These are phyloP conservation scores for Tuber brumale DNA, from an alignment of 495 filamentous ascomycete genomes.

Conservation along the genomic window DNA sequence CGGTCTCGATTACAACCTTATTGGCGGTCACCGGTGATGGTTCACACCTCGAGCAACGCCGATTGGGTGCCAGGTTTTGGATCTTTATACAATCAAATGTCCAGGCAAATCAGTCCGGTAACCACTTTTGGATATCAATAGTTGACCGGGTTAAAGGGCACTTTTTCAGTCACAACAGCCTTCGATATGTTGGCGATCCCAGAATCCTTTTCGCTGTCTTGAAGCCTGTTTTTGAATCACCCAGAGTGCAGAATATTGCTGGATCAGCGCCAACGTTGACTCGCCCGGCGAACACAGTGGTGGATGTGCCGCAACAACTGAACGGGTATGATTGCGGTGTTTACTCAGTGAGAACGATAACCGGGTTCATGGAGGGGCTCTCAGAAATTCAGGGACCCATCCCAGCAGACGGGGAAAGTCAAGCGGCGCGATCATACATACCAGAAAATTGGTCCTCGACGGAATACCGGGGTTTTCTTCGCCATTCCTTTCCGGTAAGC, in stretches of 20 bases:
- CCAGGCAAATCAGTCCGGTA: neutral
- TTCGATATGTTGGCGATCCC: neutral
- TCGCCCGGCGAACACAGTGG: neutral
- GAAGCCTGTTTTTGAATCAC: neutral
- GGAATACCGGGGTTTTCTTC: neutral
- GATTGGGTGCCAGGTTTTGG: conserved; percentile 10
- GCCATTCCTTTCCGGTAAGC: neutral
- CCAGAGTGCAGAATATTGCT: neutral
- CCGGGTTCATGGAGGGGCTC: conserved; percentile 5
- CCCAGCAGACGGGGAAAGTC: neutral
- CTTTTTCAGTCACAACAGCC: neutral
- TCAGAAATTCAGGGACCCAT: neutral
- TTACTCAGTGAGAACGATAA: conserved; percentile 4
- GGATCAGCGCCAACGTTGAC: neutral
- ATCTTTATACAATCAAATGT: conserved; percentile 14
- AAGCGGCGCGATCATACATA: neutral
- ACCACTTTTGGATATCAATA: neutral
- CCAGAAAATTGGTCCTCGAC: neutral
- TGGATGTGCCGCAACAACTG: neutral
- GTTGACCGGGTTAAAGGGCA: conserved; percentile 3
- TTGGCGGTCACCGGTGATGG: neutral
- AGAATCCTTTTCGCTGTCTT: neutral
- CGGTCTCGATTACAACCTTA: neutral
- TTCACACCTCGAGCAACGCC: neutral
- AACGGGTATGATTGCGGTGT: conserved; percentile 20